A percentile compares a stretch with the other conserved stretches of the same genome.
phyloP scores from a whole-genome alignment of 345 rosid genomes.

The Brassica napus region DNA sequence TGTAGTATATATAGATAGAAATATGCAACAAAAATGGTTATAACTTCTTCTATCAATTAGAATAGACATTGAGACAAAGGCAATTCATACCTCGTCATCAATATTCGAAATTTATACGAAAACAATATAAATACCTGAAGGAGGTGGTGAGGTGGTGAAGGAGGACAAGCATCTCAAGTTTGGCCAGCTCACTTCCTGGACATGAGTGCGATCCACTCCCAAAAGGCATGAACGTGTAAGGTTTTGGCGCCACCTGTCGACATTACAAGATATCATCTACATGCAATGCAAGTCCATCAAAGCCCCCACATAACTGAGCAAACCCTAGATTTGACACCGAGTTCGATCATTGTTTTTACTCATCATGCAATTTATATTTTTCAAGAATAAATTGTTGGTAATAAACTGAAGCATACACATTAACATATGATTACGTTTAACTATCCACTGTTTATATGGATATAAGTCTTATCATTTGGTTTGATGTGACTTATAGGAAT shows the following conservation, averaged over 20 bases:
- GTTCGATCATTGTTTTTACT: neutral
- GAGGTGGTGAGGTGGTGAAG: constrained; percentile 83
- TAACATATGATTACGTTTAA: neutral
- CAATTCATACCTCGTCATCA: neutral
- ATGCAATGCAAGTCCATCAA: constrained; percentile 27
- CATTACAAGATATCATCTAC: constrained; percentile 42
- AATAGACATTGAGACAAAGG: neutral
- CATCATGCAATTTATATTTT: neutral
- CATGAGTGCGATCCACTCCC: constrained; percentile 95
- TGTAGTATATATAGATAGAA: neutral
- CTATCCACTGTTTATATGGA: neutral
- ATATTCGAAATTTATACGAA: neutral
- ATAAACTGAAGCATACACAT: neutral
- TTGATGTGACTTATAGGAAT: neutral
- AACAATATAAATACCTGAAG: constrained; percentile 53
- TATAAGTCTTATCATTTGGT: neutral
- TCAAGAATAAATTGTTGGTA: neutral
- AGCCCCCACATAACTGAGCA: constrained; percentile 30
- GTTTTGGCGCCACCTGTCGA: constrained; percentile 75
- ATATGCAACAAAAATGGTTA: neutral
- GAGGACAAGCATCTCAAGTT: constrained; percentile 86
- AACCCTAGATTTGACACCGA: constrained; percentile 15
- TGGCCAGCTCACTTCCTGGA: constrained; percentile 94
- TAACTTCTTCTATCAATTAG: neutral
- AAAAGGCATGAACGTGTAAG: constrained; percentile 86